Conservation (phyloP, 2,329 filamentous ascomycete species). For the Verticillium tricorpus region DNA sequence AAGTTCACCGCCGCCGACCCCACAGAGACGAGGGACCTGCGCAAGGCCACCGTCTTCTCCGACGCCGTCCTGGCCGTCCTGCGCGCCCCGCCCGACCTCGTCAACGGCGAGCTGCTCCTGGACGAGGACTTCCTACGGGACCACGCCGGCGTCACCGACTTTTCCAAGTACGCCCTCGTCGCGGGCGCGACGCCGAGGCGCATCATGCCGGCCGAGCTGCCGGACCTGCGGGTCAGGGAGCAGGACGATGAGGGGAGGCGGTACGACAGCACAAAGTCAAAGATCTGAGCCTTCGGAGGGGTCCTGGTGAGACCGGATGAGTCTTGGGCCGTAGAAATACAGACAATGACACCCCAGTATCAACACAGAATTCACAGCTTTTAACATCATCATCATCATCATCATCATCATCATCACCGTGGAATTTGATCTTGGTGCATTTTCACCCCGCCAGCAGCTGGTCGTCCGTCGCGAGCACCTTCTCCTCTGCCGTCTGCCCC, state of each 20-base stretch:
- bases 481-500: slow-evolving; percentile 4
- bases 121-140: slow-evolving; percentile 78
- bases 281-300: slow-evolving; percentile 22
- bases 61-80: slow-evolving; percentile 75
- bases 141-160: slow-evolving; percentile 62
- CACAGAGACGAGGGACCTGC: slow-evolving; percentile 51
- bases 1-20: slow-evolving; percentile 40
- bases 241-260: slow-evolving; percentile 75
- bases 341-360: too few relatives aligned
- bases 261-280: slow-evolving; percentile 57
- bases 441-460: slow-evolving; percentile 11
- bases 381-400: too few relatives aligned
- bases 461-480: slow-evolving; percentile 11
- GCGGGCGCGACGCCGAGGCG: slow-evolving; percentile 59
- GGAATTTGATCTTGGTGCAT: too few relatives aligned
- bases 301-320: background rate
- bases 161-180: slow-evolving; percentile 68
- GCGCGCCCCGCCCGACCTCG: slow-evolving; percentile 46
- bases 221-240: slow-evolving; percentile 67
- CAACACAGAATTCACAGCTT: too few relatives aligned
- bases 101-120: slow-evolving; percentile 69
- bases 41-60: slow-evolving; percentile 70
- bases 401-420: too few relatives aligned
- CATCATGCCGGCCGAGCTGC: slow-evolving; percentile 72
- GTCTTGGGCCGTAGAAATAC: background rate